Conservation (phyloP, 2,329 filamentous ascomycete species). For the Dactylellina sp. region DNA sequence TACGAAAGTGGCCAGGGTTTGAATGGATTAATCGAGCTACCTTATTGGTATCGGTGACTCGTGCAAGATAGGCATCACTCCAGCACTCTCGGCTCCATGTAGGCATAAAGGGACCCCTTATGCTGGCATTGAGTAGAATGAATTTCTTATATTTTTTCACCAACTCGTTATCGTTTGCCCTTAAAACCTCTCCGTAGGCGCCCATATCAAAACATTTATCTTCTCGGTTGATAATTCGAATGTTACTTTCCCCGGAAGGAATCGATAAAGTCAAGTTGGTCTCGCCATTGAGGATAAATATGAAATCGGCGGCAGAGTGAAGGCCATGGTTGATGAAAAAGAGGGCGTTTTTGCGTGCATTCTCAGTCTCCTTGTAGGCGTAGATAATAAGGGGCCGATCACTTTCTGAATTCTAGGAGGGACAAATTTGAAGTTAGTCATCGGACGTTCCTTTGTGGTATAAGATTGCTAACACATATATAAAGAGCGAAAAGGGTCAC, state of each 20-base stretch:
- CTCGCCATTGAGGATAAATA: conserved; percentile 64
- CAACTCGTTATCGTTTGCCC: conserved; percentile 59
- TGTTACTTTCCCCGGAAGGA: conserved; percentile 61
- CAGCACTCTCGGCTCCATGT: conserved; percentile 63
- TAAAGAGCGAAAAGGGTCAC: neutral
- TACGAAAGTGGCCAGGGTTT: no score
- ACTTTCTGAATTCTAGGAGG: neutral
- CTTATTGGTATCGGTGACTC: conserved; percentile 62
- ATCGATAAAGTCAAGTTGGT: conserved; percentile 60
- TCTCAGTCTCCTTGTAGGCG: conserved; percentile 63
- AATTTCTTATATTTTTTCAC: conserved; percentile 63
- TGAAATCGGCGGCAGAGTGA: conserved; percentile 64
- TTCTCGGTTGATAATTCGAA: conserved; percentile 61
- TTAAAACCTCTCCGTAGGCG: conserved; percentile 63
- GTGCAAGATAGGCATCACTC: conserved; percentile 62
- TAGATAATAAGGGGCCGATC: conserved; percentile 62
- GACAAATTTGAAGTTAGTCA: neutral
- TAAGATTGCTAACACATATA: neutral
- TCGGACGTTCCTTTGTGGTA: neutral
- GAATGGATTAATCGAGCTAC: conserved; percentile 43
- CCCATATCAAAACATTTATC: conserved; percentile 64
- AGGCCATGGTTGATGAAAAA: conserved; percentile 64
- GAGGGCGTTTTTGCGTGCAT: conserved; percentile 62
- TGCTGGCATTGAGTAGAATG: conserved; percentile 63
- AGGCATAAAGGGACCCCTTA: conserved; percentile 64